Conservation (phyloP, 306 rosid genomes). For the Cicer pinnatifidum region DNA sequence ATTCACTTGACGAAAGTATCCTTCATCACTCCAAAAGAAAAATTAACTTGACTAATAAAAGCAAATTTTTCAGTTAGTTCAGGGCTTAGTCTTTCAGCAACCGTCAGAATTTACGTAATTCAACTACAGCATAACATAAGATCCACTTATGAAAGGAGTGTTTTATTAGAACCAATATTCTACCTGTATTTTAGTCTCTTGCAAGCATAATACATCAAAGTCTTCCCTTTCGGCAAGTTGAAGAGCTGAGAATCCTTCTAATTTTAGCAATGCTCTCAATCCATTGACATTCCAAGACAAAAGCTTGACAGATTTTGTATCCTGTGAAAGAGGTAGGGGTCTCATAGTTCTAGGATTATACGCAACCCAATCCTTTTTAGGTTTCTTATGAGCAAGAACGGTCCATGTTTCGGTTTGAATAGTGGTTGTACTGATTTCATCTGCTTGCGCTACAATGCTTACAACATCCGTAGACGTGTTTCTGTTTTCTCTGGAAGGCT, state of each 20-base stretch:
- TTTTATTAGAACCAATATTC: conserved; percentile 21
- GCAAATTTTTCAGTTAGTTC: conserved; percentile 1
- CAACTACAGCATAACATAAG: conserved; percentile 16
- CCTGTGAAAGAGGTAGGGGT: conserved; percentile 59
- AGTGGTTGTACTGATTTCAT: conserved; percentile 42
- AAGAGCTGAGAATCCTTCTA: conserved; percentile 75
- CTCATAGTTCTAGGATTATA: conserved; percentile 93
- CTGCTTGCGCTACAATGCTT: conserved; percentile 39
- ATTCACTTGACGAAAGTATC: not conserved
- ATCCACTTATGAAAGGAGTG: too few species aligned
- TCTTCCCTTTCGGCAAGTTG: conserved; percentile 86
- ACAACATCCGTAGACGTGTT: conserved; percentile 53
- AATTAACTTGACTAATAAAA: not conserved
- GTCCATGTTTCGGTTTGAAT: conserved; percentile 79
- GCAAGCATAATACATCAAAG: conserved; percentile 88
- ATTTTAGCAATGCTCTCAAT: conserved; percentile 82
- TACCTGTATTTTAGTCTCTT: conserved; percentile 97
- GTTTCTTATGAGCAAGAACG: conserved; percentile 91
- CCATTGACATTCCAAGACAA: conserved; percentile 98
- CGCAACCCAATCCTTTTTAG: conserved; percentile 89
- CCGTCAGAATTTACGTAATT: conserved; percentile 25
- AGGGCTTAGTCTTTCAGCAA: conserved; percentile 16
- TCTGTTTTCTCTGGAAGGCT: conserved; percentile 50
- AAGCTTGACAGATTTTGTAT: conserved; percentile 71
- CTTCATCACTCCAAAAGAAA: not conserved